Evolutionary conservation across 73 alveolate species (phyloP), one percentile per base, ranked within the genome.

Genomic region (Paramecium tetraurelia): DNA sequence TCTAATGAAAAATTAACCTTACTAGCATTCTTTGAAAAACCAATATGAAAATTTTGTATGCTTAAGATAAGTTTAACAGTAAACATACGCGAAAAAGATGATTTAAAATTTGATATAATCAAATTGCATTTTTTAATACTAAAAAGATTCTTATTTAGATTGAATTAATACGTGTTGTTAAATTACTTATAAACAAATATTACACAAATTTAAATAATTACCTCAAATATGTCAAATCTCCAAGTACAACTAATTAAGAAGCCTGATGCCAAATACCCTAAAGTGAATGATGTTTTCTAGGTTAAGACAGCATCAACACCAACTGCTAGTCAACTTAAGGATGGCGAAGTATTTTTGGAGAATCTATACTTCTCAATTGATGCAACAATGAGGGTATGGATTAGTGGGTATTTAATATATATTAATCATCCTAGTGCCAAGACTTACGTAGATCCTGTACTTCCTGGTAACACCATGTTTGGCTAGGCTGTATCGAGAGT

Each of bases 371-470:
- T 89, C 48, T 89, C 94, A n/a, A 71, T 89, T 16, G 94, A 89
- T 89, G 94, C 94, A 38, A 22, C 92, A 29, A 89, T 89, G 94
- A 89, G 94, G 71, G 84, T 89, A 27, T 89, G 94, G 94, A 89
- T 89, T 50, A 89, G 90, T 36, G 94, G 90, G 90, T 80, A 80
- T 31, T 53, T 16, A 18, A n/a, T 1, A 1, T 7, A 20, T 63
- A 11, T 46, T 44, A 5, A 20, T 20, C 7, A 3, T 5, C 2
- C 14, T 80, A 80, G 94, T 71, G 89, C 85, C 14, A 89, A 89
- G 76, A 89, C 94, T 27, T 89, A 89, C 48, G 75, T 89, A 31
- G 94, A 89, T 29, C 85, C 92, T 16, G 94, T 89, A 44, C 36
- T 38, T 31, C 94, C 94, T 71, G 94, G 94, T 24, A 46, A 89